phyloP scores from a whole-genome alignment of 2,329 filamentous ascomycete genomes.

The Arthrobotrys musiformis region DNA sequence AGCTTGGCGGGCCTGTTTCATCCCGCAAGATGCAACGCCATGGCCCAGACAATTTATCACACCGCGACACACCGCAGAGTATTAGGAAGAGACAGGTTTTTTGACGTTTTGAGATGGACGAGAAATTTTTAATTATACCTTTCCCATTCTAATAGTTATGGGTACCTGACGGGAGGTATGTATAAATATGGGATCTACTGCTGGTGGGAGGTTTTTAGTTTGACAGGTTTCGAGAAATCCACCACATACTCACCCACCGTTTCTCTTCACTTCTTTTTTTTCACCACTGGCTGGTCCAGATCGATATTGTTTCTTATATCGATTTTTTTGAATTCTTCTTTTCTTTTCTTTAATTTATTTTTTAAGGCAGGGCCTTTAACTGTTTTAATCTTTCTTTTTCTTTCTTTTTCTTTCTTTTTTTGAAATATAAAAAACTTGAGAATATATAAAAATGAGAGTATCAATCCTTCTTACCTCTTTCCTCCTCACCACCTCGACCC shows the following conservation, averaged over 20 bases:
- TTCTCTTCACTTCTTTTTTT: conserved; percentile 3
- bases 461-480: conserved; percentile 22
- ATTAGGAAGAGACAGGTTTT: conserved; percentile 1
- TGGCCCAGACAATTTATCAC: conserved; percentile 23
- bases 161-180: neutral
- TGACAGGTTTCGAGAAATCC: neutral
- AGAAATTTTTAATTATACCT: neutral
- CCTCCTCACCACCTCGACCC: conserved; percentile 12
- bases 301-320: conserved; percentile 36
- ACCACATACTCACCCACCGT: neutral
- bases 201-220: too few species aligned
- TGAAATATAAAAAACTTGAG: too few species aligned
- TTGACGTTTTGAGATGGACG: neutral
- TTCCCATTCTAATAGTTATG: neutral
- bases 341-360: neutral
- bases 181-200: neutral
- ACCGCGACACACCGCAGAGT: conserved; percentile 4
- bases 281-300: conserved; percentile 36
- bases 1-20: conserved; percentile 6
- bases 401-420: neutral
- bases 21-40: neutral
- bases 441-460: conserved; percentile 27
- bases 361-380: conserved; percentile 29
- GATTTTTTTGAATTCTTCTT: conserved; percentile 8
- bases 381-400: neutral